These are phyloP conservation scores for Pyracantha coccinea DNA, from an alignment of 331 rosid species.

Conservation along the genomic window DNA sequence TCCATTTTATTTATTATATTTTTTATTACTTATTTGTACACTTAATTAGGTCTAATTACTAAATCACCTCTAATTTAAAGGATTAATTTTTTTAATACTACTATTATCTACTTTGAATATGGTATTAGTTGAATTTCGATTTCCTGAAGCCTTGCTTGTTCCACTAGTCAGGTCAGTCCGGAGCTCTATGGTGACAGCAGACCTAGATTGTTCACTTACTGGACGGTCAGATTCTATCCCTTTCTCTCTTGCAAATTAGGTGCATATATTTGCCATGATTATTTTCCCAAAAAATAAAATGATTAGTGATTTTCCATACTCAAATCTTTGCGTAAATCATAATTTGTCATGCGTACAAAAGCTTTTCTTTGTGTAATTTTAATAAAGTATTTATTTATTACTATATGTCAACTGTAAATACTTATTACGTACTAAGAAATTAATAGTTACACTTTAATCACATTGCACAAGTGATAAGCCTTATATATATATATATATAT, in stretches of 20 bases:
- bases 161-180: conserved; percentile 99
- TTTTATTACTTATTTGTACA: background rate
- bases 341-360: too few species aligned
- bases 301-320: too few species aligned
- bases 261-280: too few species aligned
- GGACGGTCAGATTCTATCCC: conserved; percentile 73
- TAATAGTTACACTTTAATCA: too few species aligned
- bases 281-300: too few species aligned
- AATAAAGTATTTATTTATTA: too few species aligned
- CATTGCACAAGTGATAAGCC: too few species aligned
- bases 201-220: conserved; percentile 89
- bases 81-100: background rate
- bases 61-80: background rate
- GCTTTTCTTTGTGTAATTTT: too few species aligned
- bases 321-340: too few species aligned
- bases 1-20: conserved; percentile 8
- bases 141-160: conserved; percentile 63
- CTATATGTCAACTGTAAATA: too few species aligned
- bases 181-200: conserved; percentile 99
- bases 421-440: too few species aligned
- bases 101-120: background rate
- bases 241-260: background rate
- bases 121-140: background rate
- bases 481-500: too few species aligned
- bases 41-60: background rate